Evolutionary conservation across 345 rosid genomes (phyloP).

Genomic region (Zanthoxylum bungeanum): DNA sequence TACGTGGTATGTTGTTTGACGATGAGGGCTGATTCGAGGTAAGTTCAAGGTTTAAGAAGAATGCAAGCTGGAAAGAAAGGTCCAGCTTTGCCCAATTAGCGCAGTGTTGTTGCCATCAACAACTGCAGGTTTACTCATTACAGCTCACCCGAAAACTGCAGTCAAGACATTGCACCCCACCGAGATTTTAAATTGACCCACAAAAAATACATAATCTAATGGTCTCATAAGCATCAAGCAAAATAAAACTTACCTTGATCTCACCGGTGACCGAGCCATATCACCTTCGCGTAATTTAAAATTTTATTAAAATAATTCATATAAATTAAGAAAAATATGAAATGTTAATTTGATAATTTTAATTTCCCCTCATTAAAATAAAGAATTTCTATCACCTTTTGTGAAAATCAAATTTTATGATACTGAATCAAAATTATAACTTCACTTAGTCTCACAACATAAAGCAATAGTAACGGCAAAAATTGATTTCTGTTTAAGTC

Average conservation of each 20-base stretch:
- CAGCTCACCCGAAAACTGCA: neutral
- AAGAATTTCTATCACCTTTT: too few species aligned
- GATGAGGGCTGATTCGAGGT: neutral
- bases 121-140: neutral
- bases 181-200: neutral
- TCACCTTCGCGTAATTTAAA: too few species aligned
- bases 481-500: neutral
- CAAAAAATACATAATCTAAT: neutral
- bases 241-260: too few species aligned
- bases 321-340: too few species aligned
- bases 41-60: neutral
- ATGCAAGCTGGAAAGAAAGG: slow-evolving; percentile 8
- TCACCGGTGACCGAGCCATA: too few species aligned
- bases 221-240: too few species aligned
- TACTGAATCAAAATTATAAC: too few species aligned
- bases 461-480: neutral
- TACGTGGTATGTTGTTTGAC: too few species aligned
- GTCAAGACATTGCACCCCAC: neutral
- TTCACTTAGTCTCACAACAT: neutral
- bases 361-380: too few species aligned
- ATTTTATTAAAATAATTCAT: too few species aligned
- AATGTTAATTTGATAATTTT: neutral
- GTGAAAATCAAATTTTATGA: too few species aligned
- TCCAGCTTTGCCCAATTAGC: neutral
- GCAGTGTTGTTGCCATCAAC: neutral